A percentile compares a stretch with the other conserved stretches of the same genome.
These are phyloP conservation scores for Epichloe aotearoae DNA, from an alignment of 2,329 filamentous ascomycete genomes.

Conservation along the genomic window DNA sequence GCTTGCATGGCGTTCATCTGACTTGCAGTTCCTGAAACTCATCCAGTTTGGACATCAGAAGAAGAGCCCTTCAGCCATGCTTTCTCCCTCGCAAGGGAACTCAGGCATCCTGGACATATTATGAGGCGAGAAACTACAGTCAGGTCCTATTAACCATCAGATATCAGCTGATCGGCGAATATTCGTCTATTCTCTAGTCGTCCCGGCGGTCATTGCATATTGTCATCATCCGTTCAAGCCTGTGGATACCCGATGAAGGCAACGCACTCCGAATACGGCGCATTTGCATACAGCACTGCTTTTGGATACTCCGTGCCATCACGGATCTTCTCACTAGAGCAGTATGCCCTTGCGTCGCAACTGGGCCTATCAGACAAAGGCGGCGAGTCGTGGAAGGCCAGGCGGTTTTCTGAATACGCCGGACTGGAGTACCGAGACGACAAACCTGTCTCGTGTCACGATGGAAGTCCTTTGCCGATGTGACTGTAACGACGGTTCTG, in stretches of 20 bases:
- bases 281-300: conserved; percentile 63
- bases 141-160: neutral
- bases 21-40: conserved; percentile 35
- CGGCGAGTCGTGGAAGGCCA: conserved; percentile 63
- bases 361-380: conserved; percentile 51
- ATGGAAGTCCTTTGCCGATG: neutral
- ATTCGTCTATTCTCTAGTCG: conserved; percentile 28
- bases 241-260: conserved; percentile 73
- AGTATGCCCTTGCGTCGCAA: conserved; percentile 33
- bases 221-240: conserved; percentile 44
- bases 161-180: too few relatives aligned
- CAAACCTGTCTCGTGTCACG: neutral
- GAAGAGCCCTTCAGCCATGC: conserved; percentile 31
- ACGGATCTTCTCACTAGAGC: conserved; percentile 51
- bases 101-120: conserved; percentile 62
- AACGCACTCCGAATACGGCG: conserved; percentile 70
- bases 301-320: conserved; percentile 70
- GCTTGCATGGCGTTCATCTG: conserved; percentile 67
- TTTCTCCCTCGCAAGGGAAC: conserved; percentile 42
- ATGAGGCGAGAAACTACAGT: conserved; percentile 26
- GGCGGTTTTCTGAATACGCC: conserved; percentile 53
- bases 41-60: too few relatives aligned
- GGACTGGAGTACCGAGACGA: conserved; percentile 43
- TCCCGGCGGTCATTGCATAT: conserved; percentile 64
- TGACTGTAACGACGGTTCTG: conserved; percentile 39